phyloP scores from a whole-genome alignment of 306 rosid species.

The Cajanus cajan region DNA sequence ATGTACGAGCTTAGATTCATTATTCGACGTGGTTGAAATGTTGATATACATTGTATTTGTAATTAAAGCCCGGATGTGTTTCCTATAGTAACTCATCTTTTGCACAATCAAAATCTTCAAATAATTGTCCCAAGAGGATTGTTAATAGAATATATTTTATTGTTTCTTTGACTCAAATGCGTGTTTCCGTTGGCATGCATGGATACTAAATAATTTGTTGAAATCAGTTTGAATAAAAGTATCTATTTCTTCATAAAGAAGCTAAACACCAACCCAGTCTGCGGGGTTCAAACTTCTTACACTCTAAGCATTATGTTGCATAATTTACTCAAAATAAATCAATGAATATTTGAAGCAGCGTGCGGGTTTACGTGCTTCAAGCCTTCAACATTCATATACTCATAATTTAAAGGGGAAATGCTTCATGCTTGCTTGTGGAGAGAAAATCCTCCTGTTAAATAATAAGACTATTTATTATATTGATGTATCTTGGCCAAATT shows the following conservation, averaged over 20 bases:
- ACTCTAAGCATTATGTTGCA: neutral
- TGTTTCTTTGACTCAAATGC: neutral
- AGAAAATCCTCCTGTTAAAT: slow-evolving; percentile 21
- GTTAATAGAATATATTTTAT: neutral
- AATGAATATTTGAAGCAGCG: slow-evolving; percentile 15
- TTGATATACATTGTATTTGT: neutral
- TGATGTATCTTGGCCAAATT: slow-evolving; percentile 24
- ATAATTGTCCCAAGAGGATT: neutral
- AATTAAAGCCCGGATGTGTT: neutral
- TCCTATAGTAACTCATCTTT: neutral
- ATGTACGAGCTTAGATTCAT: neutral
- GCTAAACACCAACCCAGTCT: neutral
- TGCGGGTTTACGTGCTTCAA: neutral
- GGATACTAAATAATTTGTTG: neutral
- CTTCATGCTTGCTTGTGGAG: neutral
- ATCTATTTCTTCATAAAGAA: neutral
- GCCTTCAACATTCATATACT: slow-evolving; percentile 7
- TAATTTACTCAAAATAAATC: slow-evolving; percentile 7
- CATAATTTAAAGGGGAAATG: neutral
- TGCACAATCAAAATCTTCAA: neutral
- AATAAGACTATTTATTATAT: slow-evolving; percentile 2
- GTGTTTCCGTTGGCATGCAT: neutral
- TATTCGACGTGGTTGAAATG: neutral
- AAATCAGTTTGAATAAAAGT: neutral
- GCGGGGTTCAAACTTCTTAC: neutral